Evolutionary conservation across 768 basidiomycete genomes (phyloP), one percentile per base, ranked within the genome.

Genomic region (Macrocybe gigantea): DNA sequence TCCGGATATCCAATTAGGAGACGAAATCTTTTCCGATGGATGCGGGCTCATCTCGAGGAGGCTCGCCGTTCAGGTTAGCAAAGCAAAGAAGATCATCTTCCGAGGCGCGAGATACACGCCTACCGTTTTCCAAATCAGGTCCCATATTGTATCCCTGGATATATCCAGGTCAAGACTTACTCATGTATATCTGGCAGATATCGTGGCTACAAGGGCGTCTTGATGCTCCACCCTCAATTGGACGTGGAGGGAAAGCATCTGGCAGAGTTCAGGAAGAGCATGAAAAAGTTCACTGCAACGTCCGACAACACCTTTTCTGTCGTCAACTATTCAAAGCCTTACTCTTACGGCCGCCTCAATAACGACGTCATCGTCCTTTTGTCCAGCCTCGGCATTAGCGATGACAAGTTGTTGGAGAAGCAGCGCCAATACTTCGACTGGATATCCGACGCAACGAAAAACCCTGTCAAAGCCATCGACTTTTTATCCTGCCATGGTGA

Each of bases 311-410:
- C 81, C 1, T 84, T 85, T 62, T 84, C 83, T 0, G 78, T 85
- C 35, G 82, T 85, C 6, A 79, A 76, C 32, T 69, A 78, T 54
- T 84, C 84, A 2, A 72, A 67, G 42, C 83, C 82, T 1, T 85
- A 80, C 45, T 66, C 79, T 0, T 85, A 82, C 53, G 82, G 78
- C 1, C 73, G 83, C 5, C 67, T 86, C 31, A 86, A 86, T 59
- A 83, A 83, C 60, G 83, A 85, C 46, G 75, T 85, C 56, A 79
- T 85, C 12, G 77, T 80, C 32, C 76, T 85, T 6, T 69, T 85
- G 4, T 77, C 80, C 1, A 79, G 80, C 47, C 74, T 86, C 5
- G 83, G 83, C 0, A 66, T 85, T 39, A 67, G 76, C 1, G 69
- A 75, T 47, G 79, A 80, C 43, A 72, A 67, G 6, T 58, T 85